phyloP scores from a whole-genome alignment of 768 basidiomycete species.

The Leccinellum albellum region DNA sequence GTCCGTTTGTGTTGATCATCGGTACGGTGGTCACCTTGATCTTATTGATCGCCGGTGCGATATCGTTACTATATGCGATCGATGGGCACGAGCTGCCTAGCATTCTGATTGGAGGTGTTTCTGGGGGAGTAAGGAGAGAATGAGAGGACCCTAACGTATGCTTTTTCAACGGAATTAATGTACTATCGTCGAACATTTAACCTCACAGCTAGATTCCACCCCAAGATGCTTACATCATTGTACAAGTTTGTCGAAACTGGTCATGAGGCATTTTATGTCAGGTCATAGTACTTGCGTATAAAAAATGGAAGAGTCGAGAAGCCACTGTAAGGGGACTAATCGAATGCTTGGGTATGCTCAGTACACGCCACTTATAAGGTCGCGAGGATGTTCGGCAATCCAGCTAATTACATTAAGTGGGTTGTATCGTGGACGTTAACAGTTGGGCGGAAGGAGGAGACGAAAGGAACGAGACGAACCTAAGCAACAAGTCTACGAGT shows the following conservation, averaged over 20 bases:
- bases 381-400: too few species aligned
- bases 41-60: constrained; percentile 61
- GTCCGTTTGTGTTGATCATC: constrained; percentile 69
- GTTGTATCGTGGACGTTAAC: too few species aligned
- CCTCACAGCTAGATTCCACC: neutral
- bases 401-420: too few species aligned
- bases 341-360: too few species aligned
- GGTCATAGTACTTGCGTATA: neutral
- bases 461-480: too few species aligned
- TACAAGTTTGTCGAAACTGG: neutral
- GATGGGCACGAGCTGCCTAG: constrained; percentile 68
- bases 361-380: too few species aligned
- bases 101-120: constrained; percentile 61
- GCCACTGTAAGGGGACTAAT: too few species aligned
- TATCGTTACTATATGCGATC: constrained; percentile 61
- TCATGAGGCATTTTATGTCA: too few species aligned
- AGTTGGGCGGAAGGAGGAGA: too few species aligned
- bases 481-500: too few species aligned
- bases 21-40: constrained; percentile 66
- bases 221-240: neutral
- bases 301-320: too few species aligned
- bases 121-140: constrained; percentile 49
- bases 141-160: constrained; percentile 19
- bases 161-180: neutral
- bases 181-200: constrained; percentile 1